Conservation (phyloP, 768 basidiomycete genomes). For the Kwoniella dejecticola region DNA sequence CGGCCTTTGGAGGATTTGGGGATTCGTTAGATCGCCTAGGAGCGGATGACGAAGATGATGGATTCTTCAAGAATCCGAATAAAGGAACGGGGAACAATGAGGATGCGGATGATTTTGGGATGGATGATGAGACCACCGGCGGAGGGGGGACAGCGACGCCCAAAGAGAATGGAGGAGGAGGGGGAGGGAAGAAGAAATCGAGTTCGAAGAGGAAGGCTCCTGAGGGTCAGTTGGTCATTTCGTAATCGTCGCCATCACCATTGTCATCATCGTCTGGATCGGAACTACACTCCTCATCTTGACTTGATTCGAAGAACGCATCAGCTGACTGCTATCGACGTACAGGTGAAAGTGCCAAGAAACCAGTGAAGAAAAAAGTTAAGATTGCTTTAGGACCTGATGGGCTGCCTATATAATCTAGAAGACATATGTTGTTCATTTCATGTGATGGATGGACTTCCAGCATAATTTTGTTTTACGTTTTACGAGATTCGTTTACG, state of each 20-base stretch:
- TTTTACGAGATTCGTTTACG: too few species aligned
- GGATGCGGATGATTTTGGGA: constrained; percentile 50
- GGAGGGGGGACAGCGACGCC: constrained; percentile 9
- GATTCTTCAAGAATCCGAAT: constrained; percentile 42
- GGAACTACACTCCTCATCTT: too few species aligned
- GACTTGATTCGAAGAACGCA: too few species aligned
- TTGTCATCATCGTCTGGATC: too few species aligned
- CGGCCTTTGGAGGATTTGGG: too few species aligned
- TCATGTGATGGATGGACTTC: too few species aligned
- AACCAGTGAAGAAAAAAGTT: constrained; percentile 46
- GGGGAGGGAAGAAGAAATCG: background rate
- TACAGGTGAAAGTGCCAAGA: constrained; percentile 30
- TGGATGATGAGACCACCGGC: constrained; percentile 4
- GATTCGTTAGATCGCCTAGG: constrained; percentile 25
- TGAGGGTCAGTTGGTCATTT: constrained; percentile 34
- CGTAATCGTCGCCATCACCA: too few species aligned
- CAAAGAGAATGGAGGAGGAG: constrained; percentile 2
- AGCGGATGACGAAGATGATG: constrained; percentile 52
- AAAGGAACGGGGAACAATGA: constrained; percentile 43
- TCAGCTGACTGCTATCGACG: too few species aligned
- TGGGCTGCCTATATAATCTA: constrained; percentile 38
- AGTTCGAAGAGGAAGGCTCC: constrained; percentile 32
- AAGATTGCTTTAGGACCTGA: constrained; percentile 49
- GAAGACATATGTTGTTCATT: too few species aligned
- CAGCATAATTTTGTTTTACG: too few species aligned